Evolutionary conservation across 208 protist genomes (phyloP).

Genomic region (Acanthamoeba quina): DNA sequence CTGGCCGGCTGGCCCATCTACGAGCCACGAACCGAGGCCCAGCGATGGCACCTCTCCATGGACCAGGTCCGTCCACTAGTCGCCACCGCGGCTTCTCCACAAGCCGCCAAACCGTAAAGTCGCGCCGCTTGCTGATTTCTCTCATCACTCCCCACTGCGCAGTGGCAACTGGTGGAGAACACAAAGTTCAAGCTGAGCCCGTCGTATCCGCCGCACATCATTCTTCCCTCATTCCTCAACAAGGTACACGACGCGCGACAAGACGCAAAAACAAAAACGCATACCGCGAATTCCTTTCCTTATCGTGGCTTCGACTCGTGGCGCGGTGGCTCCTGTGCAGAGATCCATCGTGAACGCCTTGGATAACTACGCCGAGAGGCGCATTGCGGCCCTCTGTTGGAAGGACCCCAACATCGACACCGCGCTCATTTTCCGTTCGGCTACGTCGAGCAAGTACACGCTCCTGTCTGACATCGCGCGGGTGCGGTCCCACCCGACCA

Average conservation of each 20-base stretch:
- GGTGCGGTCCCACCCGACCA: not conserved
- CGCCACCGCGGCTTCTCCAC: too few relatives aligned
- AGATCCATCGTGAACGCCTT: not conserved
- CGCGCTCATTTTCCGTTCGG: constrained; percentile 16
- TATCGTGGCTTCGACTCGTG: not conserved
- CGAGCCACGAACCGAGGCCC: not conserved
- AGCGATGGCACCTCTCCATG: constrained; percentile 15
- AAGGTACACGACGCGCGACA: not conserved
- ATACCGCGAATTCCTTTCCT: not conserved
- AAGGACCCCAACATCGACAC: constrained; percentile 14
- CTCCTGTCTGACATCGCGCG: constrained; percentile 16
- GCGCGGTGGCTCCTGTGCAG: not conserved
- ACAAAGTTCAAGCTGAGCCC: constrained; percentile 47
- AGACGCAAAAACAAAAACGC: not conserved
- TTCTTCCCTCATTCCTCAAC: constrained; percentile 13
- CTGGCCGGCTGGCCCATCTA: constrained; percentile 63
- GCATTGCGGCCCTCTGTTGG: constrained; percentile 52
- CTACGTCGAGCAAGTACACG: constrained; percentile 14
- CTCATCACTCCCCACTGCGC: not conserved
- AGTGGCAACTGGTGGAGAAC: constrained; percentile 67
- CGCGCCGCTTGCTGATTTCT: not conserved
- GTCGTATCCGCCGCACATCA: constrained; percentile 31
- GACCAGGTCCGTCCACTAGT: not conserved
- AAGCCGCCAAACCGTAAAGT: not conserved
- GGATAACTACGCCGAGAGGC: not conserved